Evolutionary conservation across 73 alveolate species (phyloP).

Genomic region (Symbiodinium pilosum): DNA sequence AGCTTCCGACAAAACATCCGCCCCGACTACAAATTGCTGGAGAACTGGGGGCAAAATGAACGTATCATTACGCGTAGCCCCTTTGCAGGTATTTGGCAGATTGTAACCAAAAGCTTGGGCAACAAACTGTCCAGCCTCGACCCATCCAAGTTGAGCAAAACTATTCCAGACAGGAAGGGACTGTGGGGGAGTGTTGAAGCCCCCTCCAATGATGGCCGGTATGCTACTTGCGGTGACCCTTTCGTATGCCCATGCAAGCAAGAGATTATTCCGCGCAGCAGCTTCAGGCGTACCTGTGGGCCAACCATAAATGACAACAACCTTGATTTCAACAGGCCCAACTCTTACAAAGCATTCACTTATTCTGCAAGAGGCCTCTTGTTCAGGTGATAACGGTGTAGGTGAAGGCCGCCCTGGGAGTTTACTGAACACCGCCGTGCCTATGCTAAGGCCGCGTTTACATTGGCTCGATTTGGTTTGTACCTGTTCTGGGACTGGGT

Average conservation of each 20-base stretch:
- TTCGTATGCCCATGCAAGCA: background rate
- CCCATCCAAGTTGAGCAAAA: background rate
- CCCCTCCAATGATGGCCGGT: background rate
- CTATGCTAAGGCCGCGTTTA: background rate
- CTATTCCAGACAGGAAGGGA: background rate
- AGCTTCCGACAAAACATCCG: background rate
- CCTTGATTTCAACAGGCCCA: background rate
- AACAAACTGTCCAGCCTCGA: background rate
- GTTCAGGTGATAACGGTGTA: background rate
- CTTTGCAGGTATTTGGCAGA: background rate
- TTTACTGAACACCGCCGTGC: background rate
- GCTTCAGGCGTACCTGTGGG: background rate
- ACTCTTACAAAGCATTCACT: background rate
- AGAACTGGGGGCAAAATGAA: background rate
- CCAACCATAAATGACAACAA: background rate
- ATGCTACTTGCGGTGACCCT: background rate
- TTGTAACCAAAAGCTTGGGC: background rate
- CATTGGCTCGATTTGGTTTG: background rate
- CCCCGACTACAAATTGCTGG: background rate
- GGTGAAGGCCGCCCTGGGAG: background rate
- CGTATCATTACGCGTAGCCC: background rate
- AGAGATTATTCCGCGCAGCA: background rate
- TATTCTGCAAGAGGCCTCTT: background rate
- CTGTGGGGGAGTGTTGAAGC: background rate
- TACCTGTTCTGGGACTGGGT: too few species aligned